Percentiles rank a stretch among this genome's conserved stretches.
These are phyloP conservation scores for Tolypocladium ophioglossoides DNA, from an alignment of 2,329 filamentous ascomycete species.

Conservation along the genomic window DNA sequence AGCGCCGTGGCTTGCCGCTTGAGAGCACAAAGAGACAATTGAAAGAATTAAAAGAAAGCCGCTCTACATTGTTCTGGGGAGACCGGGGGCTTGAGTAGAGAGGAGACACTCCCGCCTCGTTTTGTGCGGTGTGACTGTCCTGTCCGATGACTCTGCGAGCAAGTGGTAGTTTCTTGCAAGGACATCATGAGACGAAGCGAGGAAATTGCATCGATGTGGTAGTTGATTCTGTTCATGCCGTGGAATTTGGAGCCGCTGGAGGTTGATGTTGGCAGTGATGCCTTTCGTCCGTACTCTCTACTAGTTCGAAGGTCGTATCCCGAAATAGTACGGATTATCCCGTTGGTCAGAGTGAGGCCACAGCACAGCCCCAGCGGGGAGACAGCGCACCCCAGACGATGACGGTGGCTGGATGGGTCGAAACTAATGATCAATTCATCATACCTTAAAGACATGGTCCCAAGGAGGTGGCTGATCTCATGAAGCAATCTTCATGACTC, in stretches of 20 bases:
- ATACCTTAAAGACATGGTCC: background rate
- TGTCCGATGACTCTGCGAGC: background rate
- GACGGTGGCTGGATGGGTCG: background rate
- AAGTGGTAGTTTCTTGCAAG: background rate
- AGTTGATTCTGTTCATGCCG: background rate
- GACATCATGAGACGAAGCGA: background rate
- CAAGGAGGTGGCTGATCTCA: too few relatives aligned
- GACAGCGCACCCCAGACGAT: background rate
- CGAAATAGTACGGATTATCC: too few relatives aligned
- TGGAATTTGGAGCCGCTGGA: background rate
- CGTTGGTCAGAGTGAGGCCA: too few relatives aligned
- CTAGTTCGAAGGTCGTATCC: background rate
- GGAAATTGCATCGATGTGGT: background rate
- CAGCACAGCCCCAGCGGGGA: background rate
- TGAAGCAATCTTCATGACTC: background rate
- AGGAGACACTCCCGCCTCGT: background rate
- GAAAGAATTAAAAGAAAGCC: background rate
- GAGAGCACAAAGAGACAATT: background rate
- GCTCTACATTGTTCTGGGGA: background rate
- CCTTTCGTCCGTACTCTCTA: background rate
- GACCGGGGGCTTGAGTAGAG: background rate
- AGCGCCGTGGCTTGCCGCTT: background rate
- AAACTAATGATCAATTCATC: background rate
- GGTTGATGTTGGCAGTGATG: background rate
- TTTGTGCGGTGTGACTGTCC: background rate